Evolutionary conservation across 2,329 filamentous ascomycete genomes (phyloP).

Genomic region (Macrophomina tecta): DNA sequence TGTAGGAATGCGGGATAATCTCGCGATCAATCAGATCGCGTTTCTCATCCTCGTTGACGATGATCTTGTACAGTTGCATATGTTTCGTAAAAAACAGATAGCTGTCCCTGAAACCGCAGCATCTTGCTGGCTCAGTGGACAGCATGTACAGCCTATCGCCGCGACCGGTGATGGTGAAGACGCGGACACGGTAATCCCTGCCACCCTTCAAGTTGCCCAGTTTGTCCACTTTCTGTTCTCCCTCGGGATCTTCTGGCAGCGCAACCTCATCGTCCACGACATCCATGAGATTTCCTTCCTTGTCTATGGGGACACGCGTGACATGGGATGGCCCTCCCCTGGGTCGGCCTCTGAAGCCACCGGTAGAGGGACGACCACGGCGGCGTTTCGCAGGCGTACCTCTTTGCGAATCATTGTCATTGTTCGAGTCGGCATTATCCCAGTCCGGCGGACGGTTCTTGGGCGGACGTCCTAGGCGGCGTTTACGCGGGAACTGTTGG

Average conservation of each 20-base stretch:
- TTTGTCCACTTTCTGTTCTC: slow-evolving; percentile 93
- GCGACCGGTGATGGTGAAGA: slow-evolving; percentile 86
- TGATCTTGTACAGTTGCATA: slow-evolving; percentile 94
- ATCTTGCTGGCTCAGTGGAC: slow-evolving; percentile 95
- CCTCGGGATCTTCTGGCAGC: slow-evolving; percentile 83
- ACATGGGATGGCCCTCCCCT: slow-evolving; percentile 76
- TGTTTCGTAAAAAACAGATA: slow-evolving; percentile 99
- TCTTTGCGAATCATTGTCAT: slow-evolving; percentile 53
- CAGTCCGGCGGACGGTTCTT: slow-evolving; percentile 84
- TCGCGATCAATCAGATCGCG: slow-evolving; percentile 93
- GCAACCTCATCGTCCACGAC: slow-evolving; percentile 92
- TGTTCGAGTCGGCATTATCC: slow-evolving; percentile 64
- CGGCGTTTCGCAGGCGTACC: slow-evolving; percentile 57
- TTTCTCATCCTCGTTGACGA: slow-evolving; percentile 97
- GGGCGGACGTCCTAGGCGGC: slow-evolving; percentile 80
- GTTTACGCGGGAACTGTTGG: slow-evolving; percentile 69
- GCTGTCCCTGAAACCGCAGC: slow-evolving; percentile 95
- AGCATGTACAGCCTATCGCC: slow-evolving; percentile 94
- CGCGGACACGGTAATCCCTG: slow-evolving; percentile 92
- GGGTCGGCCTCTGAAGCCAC: slow-evolving; percentile 74
- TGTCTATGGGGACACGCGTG: slow-evolving; percentile 85
- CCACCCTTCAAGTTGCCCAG: slow-evolving; percentile 80
- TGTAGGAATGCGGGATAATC: slow-evolving; percentile 97
- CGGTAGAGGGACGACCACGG: slow-evolving; percentile 55
- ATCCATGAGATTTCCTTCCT: slow-evolving; percentile 89